Base-by-base conservation (phyloP, 2,329 filamentous ascomycete species). In the Hypoxylon sp. region DNA sequence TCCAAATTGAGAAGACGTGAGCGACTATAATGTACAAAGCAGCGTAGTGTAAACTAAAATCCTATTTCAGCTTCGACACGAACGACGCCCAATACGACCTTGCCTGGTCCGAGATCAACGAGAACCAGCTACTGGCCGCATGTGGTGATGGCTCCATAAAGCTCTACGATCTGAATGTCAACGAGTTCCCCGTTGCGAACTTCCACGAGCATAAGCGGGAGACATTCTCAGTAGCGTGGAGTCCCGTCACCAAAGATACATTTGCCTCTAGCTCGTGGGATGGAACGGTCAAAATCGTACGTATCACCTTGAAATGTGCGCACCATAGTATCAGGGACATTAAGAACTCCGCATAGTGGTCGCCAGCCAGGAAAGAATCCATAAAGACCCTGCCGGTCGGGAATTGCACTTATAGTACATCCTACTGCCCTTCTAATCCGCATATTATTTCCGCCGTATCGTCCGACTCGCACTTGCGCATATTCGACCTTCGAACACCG, bases 71-170 rank as follows among this genome's bases (percentile, higher is more conserved):
- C 78, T 99, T 95, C 83, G 95, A 98, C 77, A 99, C 96, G 10
- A 97, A 98, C 84, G 96, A 99, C 81, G 93, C 95, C 49, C 91
- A 98, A 72, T 99, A 97, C 81, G 96, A 99, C 82, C 86, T 96
- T 59, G 89, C 95, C 27, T 98, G 96, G 94, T 97, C 94, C 17
- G 96, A 99, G 83, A 89, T 94, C 73, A 95, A 99, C 83, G 95
- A 98, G 83, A 97, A 96, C 81, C 96, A 99, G 83, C 85, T 98
- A 57, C 87, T 97, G 20, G 91, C 92, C 1, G 95, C 94, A 0
- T 95, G 93, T 73, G 96, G 96, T 71, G 96, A 99, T 82, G 96
- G 96, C 61, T 95, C 93, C 61, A 88, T 99, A 77, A 98, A 98
- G 83, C 89, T 99, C 51, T 99, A 96, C 81, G 96, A 99, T 81